Evolutionary conservation across 306 rosid species (phyloP).

Genomic region (Glycine soja): DNA sequence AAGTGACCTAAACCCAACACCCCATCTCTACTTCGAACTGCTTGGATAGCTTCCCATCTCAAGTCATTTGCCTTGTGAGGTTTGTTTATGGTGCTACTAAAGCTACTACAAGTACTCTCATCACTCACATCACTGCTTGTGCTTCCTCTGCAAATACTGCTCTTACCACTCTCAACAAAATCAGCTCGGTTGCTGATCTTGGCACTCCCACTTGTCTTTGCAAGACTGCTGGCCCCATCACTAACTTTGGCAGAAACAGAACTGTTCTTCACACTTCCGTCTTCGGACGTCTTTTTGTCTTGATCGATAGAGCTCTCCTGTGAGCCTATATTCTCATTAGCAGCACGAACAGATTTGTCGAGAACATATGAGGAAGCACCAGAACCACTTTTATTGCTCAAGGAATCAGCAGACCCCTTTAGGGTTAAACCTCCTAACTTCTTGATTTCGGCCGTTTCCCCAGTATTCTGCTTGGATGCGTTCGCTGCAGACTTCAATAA

Average conservation of each 20-base stretch:
- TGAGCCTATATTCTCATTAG: constrained; percentile 64
- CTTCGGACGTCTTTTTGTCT: constrained; percentile 81
- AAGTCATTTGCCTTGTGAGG: constrained; percentile 99
- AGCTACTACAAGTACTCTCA: constrained; percentile 96
- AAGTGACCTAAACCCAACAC: constrained; percentile 86
- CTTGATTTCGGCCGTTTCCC: constrained; percentile 58
- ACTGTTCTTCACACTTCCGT: constrained; percentile 83
- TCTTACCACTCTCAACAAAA: constrained; percentile 94
- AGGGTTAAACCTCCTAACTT: constrained; percentile 50
- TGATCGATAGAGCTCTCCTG: constrained; percentile 68
- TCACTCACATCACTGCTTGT: constrained; percentile 97
- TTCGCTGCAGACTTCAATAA: constrained; percentile 53
- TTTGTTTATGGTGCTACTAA: constrained; percentile 86
- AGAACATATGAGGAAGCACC: constrained; percentile 59
- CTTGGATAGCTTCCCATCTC: constrained; percentile 98
- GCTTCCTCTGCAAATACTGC: constrained; percentile 95
- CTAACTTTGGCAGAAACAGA: constrained; percentile 88
- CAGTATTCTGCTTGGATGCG: constrained; percentile 54
- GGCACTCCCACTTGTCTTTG: constrained; percentile 91
- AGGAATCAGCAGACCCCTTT: constrained; percentile 62
- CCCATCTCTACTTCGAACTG: constrained; percentile 82
- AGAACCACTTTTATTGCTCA: constrained; percentile 63
- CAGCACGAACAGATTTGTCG: constrained; percentile 56
- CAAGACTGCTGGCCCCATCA: constrained; percentile 86
- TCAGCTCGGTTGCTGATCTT: constrained; percentile 87